Evolutionary conservation across 2,329 filamentous ascomycete species (phyloP), one percentile per base, ranked within the genome.

Genomic region (Helotiales sp.): DNA sequence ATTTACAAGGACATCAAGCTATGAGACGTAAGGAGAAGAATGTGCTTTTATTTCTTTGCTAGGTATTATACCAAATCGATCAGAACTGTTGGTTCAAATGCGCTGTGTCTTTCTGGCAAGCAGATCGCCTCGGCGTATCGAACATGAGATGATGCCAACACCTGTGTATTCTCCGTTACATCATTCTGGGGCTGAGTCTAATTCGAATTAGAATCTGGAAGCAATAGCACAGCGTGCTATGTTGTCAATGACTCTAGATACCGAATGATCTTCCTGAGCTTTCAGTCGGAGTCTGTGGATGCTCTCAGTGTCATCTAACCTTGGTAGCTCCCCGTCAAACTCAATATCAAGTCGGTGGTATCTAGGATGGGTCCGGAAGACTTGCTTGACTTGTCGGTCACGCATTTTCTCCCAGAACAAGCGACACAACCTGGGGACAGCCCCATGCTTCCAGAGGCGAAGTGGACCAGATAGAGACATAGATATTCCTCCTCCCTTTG

Each of bases 131-230:
- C 17, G 31, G 31, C 31, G 31, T 40, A 52, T 38, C 49, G 7
- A 5, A 8, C 33, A 52, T 8, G 25, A 40, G 30, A 52, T 52
- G 15, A 29, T 6, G 25, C 31, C 31, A 52, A 24, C 22, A 25
- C 19, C 31, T 40, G 22, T 24, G 9, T 25, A 40, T 40, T 38
- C 49, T 4, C 34, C 22, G 40, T 52, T 38, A 22, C 8, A 40
- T 40, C 5, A 12, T 40, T 40, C 49, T 3, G 31, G 49, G 5
- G 4, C 15, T 29, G 31, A 40, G 31, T 44, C 47, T 44, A 56
- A 44, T 48, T 50, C 46, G 25, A 56, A 56, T 31, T 56, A 52
- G 46, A 56, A 56, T 42, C 29, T 8, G 17, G 31, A 50, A 6
- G 46, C 19, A 38, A 56, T 56, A 33, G 30, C 24, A 56, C 15